Conservation (phyloP, 208 protist species). For the Trypanosoma brucei region DNA sequence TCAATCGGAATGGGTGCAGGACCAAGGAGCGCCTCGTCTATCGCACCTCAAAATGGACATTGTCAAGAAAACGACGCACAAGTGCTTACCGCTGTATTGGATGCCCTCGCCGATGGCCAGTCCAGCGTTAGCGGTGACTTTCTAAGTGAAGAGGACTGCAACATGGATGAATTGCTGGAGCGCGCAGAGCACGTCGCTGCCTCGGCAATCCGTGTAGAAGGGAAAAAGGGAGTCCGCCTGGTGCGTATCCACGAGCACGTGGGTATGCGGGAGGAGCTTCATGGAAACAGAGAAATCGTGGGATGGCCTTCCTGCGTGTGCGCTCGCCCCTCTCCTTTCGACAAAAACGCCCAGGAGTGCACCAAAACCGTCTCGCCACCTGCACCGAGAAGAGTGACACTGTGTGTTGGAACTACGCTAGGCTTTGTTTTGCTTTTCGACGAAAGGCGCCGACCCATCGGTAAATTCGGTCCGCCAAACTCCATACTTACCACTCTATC, state of each 20-base stretch:
- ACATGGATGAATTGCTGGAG: slow-evolving; percentile 43
- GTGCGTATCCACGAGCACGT: slow-evolving; percentile 66
- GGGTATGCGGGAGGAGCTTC: slow-evolving; percentile 33
- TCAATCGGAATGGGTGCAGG: too few species aligned
- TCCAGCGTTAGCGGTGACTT: slow-evolving; percentile 69
- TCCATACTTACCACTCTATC: slow-evolving; percentile 11
- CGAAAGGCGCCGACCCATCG: slow-evolving; percentile 23
- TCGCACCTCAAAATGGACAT: neutral
- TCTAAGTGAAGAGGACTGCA: slow-evolving; percentile 23
- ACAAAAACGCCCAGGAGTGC: neutral
- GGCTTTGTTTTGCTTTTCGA: slow-evolving; percentile 59
- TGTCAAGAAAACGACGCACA: slow-evolving; percentile 32
- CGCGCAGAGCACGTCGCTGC: slow-evolving; percentile 47
- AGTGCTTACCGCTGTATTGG: slow-evolving; percentile 58
- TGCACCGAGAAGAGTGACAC: neutral
- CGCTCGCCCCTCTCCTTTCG: neutral
- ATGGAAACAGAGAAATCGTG: slow-evolving; percentile 21
- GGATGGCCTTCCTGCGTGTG: slow-evolving; percentile 49
- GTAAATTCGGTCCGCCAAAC: slow-evolving; percentile 19
- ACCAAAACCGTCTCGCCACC: neutral
- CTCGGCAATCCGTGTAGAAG: slow-evolving; percentile 14
- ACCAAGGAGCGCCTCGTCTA: neutral
- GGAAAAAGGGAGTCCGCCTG: slow-evolving; percentile 22
- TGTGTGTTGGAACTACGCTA: slow-evolving; percentile 58
- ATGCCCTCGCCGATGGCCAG: slow-evolving; percentile 46